Conservation (phyloP, 202 grass and related monocot species). For the Thinopyrum obtusiflorum region DNA sequence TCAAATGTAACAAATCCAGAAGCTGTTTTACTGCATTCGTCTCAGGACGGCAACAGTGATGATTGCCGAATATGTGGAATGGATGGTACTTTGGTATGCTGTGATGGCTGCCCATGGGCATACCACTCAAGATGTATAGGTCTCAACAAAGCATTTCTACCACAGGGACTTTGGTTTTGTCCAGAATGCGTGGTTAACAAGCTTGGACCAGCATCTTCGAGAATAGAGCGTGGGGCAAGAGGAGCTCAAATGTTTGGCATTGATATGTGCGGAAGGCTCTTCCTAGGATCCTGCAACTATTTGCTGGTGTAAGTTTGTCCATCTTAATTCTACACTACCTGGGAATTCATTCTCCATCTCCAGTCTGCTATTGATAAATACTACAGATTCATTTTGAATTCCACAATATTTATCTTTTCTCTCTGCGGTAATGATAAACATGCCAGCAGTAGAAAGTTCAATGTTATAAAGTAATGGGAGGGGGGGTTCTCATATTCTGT, state of each 20-base stretch:
- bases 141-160: constrained; percentile 78
- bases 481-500: background rate
- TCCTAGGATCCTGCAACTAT: constrained; percentile 86
- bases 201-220: constrained; percentile 63
- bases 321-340: constrained; percentile 16
- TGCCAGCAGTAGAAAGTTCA: background rate
- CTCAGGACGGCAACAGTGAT: constrained; percentile 83
- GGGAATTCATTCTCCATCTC: constrained; percentile 14
- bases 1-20: constrained; percentile 37
- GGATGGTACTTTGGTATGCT: constrained; percentile 96
- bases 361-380: constrained; percentile 15
- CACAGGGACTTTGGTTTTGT: constrained; percentile 83
- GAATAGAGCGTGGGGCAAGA: constrained; percentile 78
- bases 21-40: constrained; percentile 29
- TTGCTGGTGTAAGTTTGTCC: constrained; percentile 89
- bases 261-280: constrained; percentile 67
- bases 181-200: constrained; percentile 85
- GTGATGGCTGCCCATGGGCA: constrained; percentile 86
- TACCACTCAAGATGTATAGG: constrained; percentile 99
- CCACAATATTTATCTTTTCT: background rate
- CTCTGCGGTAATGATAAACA: constrained; percentile 6
- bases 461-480: background rate
- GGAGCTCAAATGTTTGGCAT: constrained; percentile 76
- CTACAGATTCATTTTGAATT: constrained; percentile 9
- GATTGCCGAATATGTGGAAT: constrained; percentile 93